These are phyloP conservation scores for Candida sanyaensis DNA, from an alignment of 1,139 yeast species.

Conservation along the genomic window DNA sequence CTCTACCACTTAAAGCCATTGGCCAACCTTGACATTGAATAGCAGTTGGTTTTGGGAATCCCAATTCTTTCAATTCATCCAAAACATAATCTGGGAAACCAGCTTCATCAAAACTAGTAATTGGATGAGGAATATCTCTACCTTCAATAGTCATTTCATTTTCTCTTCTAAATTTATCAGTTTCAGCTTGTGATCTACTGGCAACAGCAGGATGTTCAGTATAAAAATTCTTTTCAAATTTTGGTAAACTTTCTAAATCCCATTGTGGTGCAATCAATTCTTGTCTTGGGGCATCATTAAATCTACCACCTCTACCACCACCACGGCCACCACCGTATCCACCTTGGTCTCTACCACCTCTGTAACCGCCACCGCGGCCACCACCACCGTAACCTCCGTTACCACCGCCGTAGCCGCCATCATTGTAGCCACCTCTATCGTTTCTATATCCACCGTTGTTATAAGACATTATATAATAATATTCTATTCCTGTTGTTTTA, in stretches of 20 bases:
- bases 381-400: slow-evolving; percentile 22
- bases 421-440: slow-evolving; percentile 19
- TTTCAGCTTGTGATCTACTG: slow-evolving; percentile 71
- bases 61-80: slow-evolving; percentile 85
- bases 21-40: slow-evolving; percentile 99
- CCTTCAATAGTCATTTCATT: slow-evolving; percentile 88
- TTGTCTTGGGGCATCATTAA: slow-evolving; percentile 37
- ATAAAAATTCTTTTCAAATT: slow-evolving; percentile 94
- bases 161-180: slow-evolving; percentile 72
- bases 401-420: slow-evolving; percentile 23
- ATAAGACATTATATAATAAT: slow-evolving; percentile 17
- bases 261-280: slow-evolving; percentile 72
- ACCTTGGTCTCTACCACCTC: slow-evolving; percentile 25
- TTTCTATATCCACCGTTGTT: slow-evolving; percentile 18
- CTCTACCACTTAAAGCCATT: slow-evolving; percentile 98
- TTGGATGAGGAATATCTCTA: slow-evolving; percentile 89
- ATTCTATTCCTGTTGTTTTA: background rate
- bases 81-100: slow-evolving; percentile 95
- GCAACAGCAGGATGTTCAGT: slow-evolving; percentile 80
- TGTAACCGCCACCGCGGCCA: too few species aligned
- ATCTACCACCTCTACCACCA: slow-evolving; percentile 23
- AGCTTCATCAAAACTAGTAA: slow-evolving; percentile 90
- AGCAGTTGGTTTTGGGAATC: slow-evolving; percentile 92
- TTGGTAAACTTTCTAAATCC: slow-evolving; percentile 77
- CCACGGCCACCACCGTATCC: slow-evolving; percentile 33